These are phyloP conservation scores for Grigorovia jiainica DNA, from an alignment of 805 yeast genomes.

Conservation along the genomic window DNA sequence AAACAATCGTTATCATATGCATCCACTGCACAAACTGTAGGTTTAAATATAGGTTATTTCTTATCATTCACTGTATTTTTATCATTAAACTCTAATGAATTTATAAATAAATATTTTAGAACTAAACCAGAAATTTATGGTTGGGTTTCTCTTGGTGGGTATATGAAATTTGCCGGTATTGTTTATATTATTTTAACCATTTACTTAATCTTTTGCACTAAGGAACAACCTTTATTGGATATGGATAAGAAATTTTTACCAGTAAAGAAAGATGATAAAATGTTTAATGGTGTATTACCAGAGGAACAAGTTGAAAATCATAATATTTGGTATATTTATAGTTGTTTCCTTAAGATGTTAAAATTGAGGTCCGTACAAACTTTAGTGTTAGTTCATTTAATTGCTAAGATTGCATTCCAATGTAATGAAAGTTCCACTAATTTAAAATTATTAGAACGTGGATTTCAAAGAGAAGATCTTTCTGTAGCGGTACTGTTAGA, in stretches of 20 bases:
- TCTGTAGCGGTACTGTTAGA: constrained; percentile 89
- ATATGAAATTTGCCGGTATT: constrained; percentile 71
- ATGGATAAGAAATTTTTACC: constrained; percentile 20
- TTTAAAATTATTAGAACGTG: constrained; percentile 80
- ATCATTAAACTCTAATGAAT: constrained; percentile 85
- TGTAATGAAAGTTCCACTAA: constrained; percentile 95
- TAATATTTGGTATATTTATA: constrained; percentile 46
- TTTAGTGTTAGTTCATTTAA: constrained; percentile 62
- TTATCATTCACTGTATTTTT: constrained; percentile 83
- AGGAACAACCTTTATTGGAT: constrained; percentile 55
- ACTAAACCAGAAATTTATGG: constrained; percentile 52
- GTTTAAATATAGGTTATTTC: constrained; percentile 89
- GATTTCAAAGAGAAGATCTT: constrained; percentile 85
- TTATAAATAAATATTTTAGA: constrained; percentile 79
- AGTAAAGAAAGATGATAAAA: constrained; percentile 7
- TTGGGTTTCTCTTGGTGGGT: constrained; percentile 60
- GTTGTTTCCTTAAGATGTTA: constrained; percentile 59
- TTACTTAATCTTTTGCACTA: constrained; percentile 46
- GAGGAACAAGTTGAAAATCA: constrained; percentile 22
- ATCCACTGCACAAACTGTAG: constrained; percentile 94
- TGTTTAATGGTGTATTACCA: constrained; percentile 16
- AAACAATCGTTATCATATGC: constrained; percentile 78
- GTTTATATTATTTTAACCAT: constrained; percentile 60
- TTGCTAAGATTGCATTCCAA: constrained; percentile 87
- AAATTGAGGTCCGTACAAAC: constrained; percentile 62